These are phyloP conservation scores for Lentinus tigrinus DNA, from an alignment of 768 basidiomycete species.

Conservation along the genomic window DNA sequence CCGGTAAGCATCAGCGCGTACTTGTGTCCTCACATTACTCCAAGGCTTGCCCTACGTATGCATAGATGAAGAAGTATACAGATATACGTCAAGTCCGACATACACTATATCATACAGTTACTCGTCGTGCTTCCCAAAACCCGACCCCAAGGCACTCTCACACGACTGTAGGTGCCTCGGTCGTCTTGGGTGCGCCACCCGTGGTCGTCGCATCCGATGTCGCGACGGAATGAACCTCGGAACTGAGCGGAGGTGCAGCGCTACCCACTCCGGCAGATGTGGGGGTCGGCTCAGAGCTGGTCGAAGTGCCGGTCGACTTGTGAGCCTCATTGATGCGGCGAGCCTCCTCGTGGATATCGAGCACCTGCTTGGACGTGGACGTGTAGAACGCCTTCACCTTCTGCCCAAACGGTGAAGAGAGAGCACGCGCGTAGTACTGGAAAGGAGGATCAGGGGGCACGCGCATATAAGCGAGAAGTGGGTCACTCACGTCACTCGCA, in stretches of 20 bases:
- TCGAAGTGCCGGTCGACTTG: slow-evolving; percentile 32
- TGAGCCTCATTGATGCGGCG: slow-evolving; percentile 69
- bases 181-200: slow-evolving; percentile 8
- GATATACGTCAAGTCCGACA: neutral
- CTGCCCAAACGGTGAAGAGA: slow-evolving; percentile 75
- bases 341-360: slow-evolving; percentile 94
- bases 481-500: slow-evolving; percentile 57
- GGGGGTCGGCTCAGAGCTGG: slow-evolving; percentile 3
- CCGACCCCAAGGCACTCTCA: neutral
- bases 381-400: slow-evolving; percentile 85
- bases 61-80: neutral
- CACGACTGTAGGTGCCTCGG: slow-evolving; percentile 19
- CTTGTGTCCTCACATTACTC: no score
- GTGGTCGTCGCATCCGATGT: slow-evolving; percentile 1
- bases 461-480: neutral
- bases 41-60: no score
- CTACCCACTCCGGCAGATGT: slow-evolving; percentile 22
- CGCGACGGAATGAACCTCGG: slow-evolving; percentile 14
- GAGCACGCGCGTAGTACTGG: slow-evolving; percentile 77
- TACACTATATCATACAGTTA: neutral
- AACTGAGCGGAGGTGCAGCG: slow-evolving; percentile 22
- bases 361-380: slow-evolving; percentile 79
- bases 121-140: neutral
- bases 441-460: neutral
- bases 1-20: no score